Base-by-base conservation (phyloP, 176 grass and related monocot species). In the Oryza coarctata region DNA sequence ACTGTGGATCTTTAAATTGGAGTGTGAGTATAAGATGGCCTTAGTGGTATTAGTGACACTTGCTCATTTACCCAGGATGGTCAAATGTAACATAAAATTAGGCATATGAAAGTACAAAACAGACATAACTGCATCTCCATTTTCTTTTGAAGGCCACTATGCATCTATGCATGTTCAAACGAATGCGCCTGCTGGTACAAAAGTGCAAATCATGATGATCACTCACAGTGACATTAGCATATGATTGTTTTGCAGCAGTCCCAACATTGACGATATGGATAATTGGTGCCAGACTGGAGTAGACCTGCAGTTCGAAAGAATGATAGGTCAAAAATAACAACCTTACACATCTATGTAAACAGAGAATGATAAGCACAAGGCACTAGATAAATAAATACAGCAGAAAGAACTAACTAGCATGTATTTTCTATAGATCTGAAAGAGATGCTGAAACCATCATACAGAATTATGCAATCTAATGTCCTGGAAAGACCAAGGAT, bases 211-310 rank as follows among this genome's bases (percentile, higher is more conserved):
- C 34, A 72, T 77, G 27, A 77, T 73, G 38, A 86, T 41, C 80
- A 82, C 89, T 78, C 84, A 97, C 94, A 72, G 87, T 94, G 73
- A 97, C 45, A 60, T 97, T 97, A 76, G 91, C 91, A 88, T 88
- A 84, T 36, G 94, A 97, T 86, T 97, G 85, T 88, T 63, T 86
- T 79, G 87, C 44, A 62, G 87, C 69, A 28, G 77, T 88, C n/a
- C 85, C 75, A 17, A 94, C 72, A 65, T 94, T 92, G 17, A 92
- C 94, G 81, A 97, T 86, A 82, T 97, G 87, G 76, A 97, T 79
- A 73, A 94, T 76, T 27, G 94, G 89, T 74, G 85, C 87, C 76
- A 97, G 71, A 78, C 91, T 97, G 30, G 91, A 84, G 87, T 94
- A 94, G 65, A 88, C 94, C 94, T 97, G 86, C 71, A 89, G 47